Evolutionary conservation across 768 basidiomycete species (phyloP).

Genomic region (Agrocybe chaxingu): DNA sequence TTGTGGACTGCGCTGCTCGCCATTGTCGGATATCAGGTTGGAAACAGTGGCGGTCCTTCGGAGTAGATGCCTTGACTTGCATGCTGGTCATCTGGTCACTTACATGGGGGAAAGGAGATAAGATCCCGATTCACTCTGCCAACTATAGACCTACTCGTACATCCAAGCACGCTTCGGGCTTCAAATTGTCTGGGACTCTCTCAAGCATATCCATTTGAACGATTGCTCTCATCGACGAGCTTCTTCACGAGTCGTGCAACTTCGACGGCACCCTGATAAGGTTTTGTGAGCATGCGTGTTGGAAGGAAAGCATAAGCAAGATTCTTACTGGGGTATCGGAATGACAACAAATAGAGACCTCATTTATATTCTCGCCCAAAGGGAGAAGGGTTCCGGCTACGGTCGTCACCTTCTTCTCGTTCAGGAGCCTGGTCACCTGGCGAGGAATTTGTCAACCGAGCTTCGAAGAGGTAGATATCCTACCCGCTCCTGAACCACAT

Average conservation of each 20-base stretch:
- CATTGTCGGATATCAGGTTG: not conserved
- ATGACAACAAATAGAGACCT: slow-evolving; percentile 64
- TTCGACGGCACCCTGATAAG: slow-evolving; percentile 47
- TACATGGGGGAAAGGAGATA: not conserved
- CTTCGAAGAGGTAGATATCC: not conserved
- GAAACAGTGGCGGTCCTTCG: not conserved
- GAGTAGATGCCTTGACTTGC: not conserved
- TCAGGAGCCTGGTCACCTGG: slow-evolving; percentile 44
- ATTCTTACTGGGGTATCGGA: slow-evolving; percentile 58
- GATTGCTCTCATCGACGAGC: slow-evolving; percentile 55
- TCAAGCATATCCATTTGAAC: slow-evolving; percentile 23
- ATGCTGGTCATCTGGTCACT: not conserved
- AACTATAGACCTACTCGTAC: not conserved
- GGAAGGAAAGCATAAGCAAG: slow-evolving; percentile 2
- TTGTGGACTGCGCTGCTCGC: slow-evolving; percentile 34
- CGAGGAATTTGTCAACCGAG: not conserved
- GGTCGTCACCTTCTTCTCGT: slow-evolving; percentile 45
- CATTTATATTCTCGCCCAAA: slow-evolving; percentile 37
- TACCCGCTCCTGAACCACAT: slow-evolving; percentile 43
- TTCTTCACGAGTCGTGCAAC: slow-evolving; percentile 49
- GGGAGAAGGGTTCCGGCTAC: slow-evolving; percentile 36
- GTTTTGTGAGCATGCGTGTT: not conserved
- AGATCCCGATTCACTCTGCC: too few relatives aligned
- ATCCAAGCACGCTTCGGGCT: not conserved
- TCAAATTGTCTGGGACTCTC: not conserved